Conservation (phyloP, 805 yeast species). For the Teunomyces funiuensis region DNA sequence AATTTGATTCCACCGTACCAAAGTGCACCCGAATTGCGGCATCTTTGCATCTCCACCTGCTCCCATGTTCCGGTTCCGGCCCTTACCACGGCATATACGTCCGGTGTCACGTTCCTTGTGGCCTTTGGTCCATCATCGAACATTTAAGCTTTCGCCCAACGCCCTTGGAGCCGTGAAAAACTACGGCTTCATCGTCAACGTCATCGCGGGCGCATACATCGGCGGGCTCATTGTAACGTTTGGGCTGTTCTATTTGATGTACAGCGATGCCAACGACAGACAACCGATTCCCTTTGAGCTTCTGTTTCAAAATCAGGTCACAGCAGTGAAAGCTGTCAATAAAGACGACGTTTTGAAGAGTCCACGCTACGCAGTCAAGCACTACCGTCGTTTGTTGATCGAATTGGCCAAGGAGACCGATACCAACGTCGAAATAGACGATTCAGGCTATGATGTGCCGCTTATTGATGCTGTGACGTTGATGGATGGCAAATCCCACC, state of each 20-base stretch:
- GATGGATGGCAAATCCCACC: slow-evolving; percentile 27
- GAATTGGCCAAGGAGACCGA: slow-evolving; percentile 31
- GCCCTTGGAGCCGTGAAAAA: slow-evolving; percentile 20
- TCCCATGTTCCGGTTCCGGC: not conserved
- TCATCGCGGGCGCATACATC: slow-evolving; percentile 43
- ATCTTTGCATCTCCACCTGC: too few relatives aligned
- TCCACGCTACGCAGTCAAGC: slow-evolving; percentile 44
- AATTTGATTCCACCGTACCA: too few relatives aligned
- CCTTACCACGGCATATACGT: not conserved
- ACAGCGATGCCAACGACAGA: slow-evolving; percentile 38
- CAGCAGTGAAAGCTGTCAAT: slow-evolving; percentile 42
- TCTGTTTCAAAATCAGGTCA: slow-evolving; percentile 29
- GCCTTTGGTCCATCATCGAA: slow-evolving; percentile 2
- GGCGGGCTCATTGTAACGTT: slow-evolving; percentile 40
- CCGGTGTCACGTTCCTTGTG: not conserved
- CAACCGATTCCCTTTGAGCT: slow-evolving; percentile 43
- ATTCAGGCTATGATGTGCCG: slow-evolving; percentile 33
- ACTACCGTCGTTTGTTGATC: slow-evolving; percentile 37
- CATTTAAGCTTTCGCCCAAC: slow-evolving; percentile 18
- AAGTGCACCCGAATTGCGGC: too few relatives aligned
- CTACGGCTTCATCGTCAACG: slow-evolving; percentile 34
- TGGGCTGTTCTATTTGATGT: slow-evolving; percentile 39
- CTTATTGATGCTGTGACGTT: slow-evolving; percentile 30
- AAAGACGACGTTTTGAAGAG: slow-evolving; percentile 43
- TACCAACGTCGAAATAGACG: slow-evolving; percentile 27